Conservation (phyloP, 2,329 filamentous ascomycete genomes). For the Pseudocercospora musae region DNA sequence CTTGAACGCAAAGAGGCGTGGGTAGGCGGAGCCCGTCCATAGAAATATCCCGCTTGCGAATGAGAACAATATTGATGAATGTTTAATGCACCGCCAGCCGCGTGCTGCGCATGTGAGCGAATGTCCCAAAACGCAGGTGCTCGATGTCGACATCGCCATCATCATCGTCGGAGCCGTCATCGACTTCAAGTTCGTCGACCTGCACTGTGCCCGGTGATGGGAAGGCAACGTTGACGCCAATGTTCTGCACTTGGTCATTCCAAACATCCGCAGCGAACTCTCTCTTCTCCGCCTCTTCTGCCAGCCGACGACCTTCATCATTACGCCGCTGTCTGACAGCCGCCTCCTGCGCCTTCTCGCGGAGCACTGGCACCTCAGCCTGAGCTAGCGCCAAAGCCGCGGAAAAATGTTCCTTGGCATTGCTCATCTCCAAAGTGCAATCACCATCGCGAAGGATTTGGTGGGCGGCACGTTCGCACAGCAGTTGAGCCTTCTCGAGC, state of each 20-base stretch:
- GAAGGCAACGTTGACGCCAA: slow-evolving; percentile 8
- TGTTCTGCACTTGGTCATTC: background rate
- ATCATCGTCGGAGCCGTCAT: slow-evolving; percentile 15
- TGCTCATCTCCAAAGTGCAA: slow-evolving; percentile 71
- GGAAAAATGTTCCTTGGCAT: slow-evolving; percentile 63
- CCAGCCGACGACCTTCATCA: slow-evolving; percentile 24
- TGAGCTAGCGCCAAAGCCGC: slow-evolving; percentile 57
- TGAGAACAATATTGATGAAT: background rate
- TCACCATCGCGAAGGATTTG: slow-evolving; percentile 86
- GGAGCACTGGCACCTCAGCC: slow-evolving; percentile 24
- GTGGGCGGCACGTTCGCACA: slow-evolving; percentile 83
- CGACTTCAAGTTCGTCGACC: slow-evolving; percentile 22
- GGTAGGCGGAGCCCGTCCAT: background rate
- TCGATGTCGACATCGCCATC: slow-evolving; percentile 14
- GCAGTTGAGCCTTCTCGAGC: slow-evolving; percentile 73
- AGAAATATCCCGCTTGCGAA: background rate
- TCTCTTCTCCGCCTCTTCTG: slow-evolving; percentile 18
- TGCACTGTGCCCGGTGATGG: slow-evolving; percentile 18
- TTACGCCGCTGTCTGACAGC: slow-evolving; percentile 23
- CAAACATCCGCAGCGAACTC: background rate
- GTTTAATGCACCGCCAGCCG: background rate
- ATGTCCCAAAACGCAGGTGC: background rate
- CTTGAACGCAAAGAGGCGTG: background rate
- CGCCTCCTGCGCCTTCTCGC: slow-evolving; percentile 24
- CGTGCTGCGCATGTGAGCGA: background rate